These are phyloP conservation scores for Fragaria iinumae DNA, from an alignment of 306 rosid species.

Conservation along the genomic window DNA sequence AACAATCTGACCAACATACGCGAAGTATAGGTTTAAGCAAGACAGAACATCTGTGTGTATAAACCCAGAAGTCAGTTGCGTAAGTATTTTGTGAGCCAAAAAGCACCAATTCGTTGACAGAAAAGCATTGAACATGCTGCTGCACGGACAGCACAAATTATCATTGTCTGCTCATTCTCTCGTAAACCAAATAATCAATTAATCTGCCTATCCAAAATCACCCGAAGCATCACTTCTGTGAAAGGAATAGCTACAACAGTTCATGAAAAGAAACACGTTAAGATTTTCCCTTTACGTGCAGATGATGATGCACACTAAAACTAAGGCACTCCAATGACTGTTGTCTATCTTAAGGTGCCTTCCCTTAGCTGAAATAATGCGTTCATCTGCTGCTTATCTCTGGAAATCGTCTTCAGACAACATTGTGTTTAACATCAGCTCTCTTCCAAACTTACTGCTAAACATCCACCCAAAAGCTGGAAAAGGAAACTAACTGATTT, in stretches of 20 bases:
- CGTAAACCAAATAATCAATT: not conserved
- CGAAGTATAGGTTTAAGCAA: not conserved
- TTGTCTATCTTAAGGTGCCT: slow-evolving; percentile 22
- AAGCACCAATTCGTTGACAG: not conserved
- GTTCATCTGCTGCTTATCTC: not conserved
- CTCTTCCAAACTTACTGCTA: slow-evolving; percentile 7
- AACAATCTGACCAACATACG: not conserved
- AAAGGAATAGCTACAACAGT: not conserved
- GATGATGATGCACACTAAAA: slow-evolving; percentile 4
- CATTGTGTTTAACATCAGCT: slow-evolving; percentile 21
- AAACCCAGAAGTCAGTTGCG: not conserved
- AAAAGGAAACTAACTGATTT: not conserved
- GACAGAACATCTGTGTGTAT: not conserved
- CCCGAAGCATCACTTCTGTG: not conserved
- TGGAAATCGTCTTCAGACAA: not conserved
- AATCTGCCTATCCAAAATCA: not conserved
- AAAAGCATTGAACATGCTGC: not conserved
- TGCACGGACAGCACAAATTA: not conserved
- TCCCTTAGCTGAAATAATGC: slow-evolving; percentile 14
- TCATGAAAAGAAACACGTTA: not conserved
- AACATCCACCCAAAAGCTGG: not conserved
- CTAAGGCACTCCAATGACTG: slow-evolving; percentile 8
- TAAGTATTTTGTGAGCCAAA: not conserved
- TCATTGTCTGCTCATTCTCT: not conserved
- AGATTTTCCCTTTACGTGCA: not conserved